phyloP scores from a whole-genome alignment of 306 rosid genomes.

The Acacia acuminata region DNA sequence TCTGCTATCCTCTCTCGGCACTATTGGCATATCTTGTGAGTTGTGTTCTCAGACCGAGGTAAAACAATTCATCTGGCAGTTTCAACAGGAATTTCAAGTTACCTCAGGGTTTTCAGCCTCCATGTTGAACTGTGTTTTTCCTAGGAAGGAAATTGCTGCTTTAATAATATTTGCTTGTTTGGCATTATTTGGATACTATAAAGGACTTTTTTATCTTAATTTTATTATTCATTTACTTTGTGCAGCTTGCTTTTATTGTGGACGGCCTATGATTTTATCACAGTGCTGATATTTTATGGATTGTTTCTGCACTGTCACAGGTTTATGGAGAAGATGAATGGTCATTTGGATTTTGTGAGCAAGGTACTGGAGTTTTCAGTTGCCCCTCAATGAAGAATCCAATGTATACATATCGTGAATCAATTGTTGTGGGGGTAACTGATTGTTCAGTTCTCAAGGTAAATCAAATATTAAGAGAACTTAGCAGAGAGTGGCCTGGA shows the following conservation, averaged over 20 bases:
- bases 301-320: constrained; percentile 44
- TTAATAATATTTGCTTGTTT: neutral
- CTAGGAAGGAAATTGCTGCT: neutral
- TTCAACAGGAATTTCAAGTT: constrained; percentile 5
- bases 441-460: constrained; percentile 63
- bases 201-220: neutral
- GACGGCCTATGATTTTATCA: neutral
- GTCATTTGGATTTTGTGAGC: constrained; percentile 98
- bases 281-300: constrained; percentile 22
- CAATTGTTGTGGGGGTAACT: constrained; percentile 71
- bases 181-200: neutral
- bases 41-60: neutral
- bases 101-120: neutral
- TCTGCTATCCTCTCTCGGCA: neutral
- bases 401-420: constrained; percentile 92
- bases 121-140: neutral
- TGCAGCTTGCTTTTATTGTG: constrained; percentile 6
- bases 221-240: neutral
- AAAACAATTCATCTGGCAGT: neutral
- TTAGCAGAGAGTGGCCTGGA: constrained; percentile 98
- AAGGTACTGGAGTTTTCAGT: constrained; percentile 95
- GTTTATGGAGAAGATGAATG: constrained; percentile 92
- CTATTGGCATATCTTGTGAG: neutral
- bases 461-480: constrained; percentile 92
- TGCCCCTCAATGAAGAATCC: constrained; percentile 93